Evolutionary conservation across 148 eudicot genomes (phyloP).

Genomic region (Bassia scoparia): DNA sequence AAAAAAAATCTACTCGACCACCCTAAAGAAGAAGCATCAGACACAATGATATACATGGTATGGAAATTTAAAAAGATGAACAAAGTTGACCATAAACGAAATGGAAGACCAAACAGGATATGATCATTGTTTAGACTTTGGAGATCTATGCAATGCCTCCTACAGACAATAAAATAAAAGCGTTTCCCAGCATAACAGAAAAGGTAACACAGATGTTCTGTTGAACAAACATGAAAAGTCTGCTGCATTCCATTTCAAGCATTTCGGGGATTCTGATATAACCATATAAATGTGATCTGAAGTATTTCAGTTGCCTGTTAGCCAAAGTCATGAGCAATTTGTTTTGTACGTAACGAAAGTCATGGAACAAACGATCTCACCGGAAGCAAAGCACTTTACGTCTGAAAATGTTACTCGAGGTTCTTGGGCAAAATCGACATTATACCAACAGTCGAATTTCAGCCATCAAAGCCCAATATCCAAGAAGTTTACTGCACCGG

Average conservation of each 20-base stretch:
- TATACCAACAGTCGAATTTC: constrained; percentile 73
- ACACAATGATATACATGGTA: neutral
- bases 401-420: constrained; percentile 83
- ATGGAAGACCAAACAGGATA: neutral
- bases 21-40: neutral
- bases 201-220: no score
- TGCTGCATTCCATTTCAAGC: no score
- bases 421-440: constrained; percentile 84
- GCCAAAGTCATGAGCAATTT: neutral
- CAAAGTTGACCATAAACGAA: neutral
- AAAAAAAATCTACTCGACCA: neutral
- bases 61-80: neutral
- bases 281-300: neutral
- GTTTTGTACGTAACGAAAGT: neutral
- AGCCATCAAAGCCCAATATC: constrained; percentile 70
- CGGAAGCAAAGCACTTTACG: constrained; percentile 37
- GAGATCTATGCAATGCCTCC: no score
- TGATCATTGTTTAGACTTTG: no score
- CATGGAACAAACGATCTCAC: neutral
- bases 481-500: constrained; percentile 75
- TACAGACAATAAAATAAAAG: neutral
- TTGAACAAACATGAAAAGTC: no score
- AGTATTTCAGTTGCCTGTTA: neutral
- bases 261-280: no score
- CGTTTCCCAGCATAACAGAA: neutral